Evolutionary conservation across 345 rosid genomes (phyloP).

Genomic region (Salix suchowensis): DNA sequence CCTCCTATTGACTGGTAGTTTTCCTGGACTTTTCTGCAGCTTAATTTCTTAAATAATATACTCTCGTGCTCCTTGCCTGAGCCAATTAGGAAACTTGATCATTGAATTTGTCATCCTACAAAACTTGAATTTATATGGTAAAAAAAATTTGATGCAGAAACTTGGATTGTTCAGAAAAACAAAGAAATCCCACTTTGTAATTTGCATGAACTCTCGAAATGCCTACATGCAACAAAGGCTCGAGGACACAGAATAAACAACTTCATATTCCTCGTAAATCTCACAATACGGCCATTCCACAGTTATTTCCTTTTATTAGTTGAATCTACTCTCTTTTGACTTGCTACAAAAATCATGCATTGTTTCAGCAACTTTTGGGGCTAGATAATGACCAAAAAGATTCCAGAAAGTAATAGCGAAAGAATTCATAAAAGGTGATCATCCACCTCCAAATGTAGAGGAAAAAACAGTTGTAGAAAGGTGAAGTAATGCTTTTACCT

Average conservation of each 20-base stretch:
- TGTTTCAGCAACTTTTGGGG: background rate
- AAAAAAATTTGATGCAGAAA: no score
- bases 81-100: background rate
- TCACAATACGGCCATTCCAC: background rate
- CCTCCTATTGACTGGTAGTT: slow-evolving; percentile 4
- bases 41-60: background rate
- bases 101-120: background rate
- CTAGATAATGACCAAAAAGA: background rate
- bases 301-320: background rate
- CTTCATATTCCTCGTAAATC: background rate
- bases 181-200: no score
- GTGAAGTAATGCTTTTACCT: no score
- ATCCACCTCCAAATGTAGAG: no score
- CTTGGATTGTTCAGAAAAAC: no score
- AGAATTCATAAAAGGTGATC: no score
- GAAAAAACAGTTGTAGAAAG: no score
- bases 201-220: no score
- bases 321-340: background rate
- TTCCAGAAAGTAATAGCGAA: background rate
- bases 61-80: background rate
- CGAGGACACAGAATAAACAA: no score
- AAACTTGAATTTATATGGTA: background rate
- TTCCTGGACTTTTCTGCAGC: background rate
- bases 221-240: no score
- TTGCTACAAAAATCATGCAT: background rate